Conservation (phyloP, 2,329 filamentous ascomycete species). For the Xylaria arbuscula region DNA sequence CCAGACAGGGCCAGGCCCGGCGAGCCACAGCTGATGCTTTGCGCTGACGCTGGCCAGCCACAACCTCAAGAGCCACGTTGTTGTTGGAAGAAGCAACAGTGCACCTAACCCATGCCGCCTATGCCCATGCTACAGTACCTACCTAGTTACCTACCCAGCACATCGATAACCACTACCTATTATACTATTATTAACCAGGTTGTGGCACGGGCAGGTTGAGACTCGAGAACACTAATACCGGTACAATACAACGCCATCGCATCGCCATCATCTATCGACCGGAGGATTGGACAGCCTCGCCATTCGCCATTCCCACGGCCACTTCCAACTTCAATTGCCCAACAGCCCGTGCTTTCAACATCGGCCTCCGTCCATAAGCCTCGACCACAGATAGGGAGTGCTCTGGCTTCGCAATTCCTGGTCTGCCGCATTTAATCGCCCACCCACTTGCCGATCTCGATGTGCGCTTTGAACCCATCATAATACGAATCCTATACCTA, state of each 20-base stretch:
- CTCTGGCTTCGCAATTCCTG: background rate
- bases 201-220: constrained; percentile 4
- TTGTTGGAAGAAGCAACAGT: constrained; percentile 29
- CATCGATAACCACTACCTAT: background rate
- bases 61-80: constrained; percentile 33
- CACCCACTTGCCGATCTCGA: constrained; percentile 1
- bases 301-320: background rate
- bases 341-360: background rate
- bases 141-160: no score
- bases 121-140: no score
- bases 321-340: constrained; percentile 1
- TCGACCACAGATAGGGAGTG: background rate
- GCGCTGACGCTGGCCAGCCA: constrained; percentile 17
- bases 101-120: no score
- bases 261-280: background rate
- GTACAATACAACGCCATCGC: constrained; percentile 7
- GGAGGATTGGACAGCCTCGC: constrained; percentile 10
- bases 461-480: constrained; percentile 8
- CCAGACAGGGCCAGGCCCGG: background rate
- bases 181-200: constrained; percentile 3
- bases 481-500: background rate
- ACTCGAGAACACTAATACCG: background rate
- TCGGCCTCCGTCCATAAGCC: background rate
- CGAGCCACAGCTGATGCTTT: constrained; percentile 27
- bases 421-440: constrained; percentile 8